Percentiles rank a stretch among this genome's conserved stretches.
phyloP scores from a whole-genome alignment of 2,329 filamentous ascomycete species.

The Xylariomycetidae sp. region DNA sequence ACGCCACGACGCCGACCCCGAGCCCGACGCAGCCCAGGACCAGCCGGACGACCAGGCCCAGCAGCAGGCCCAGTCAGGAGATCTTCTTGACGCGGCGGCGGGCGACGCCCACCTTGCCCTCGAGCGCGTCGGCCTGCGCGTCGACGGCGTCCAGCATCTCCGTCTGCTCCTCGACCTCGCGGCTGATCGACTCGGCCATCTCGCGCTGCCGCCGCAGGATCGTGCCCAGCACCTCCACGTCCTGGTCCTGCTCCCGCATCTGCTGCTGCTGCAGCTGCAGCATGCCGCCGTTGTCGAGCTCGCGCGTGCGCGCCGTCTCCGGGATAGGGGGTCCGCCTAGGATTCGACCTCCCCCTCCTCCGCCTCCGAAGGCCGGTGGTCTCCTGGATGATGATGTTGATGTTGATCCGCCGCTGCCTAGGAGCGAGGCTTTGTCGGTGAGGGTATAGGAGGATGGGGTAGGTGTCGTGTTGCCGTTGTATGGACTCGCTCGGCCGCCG shows the following conservation, averaged over 20 bases:
- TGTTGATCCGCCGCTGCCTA: constrained; percentile 33
- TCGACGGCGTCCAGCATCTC: constrained; percentile 64
- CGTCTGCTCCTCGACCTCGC: constrained; percentile 68
- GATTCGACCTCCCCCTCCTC: constrained; percentile 46
- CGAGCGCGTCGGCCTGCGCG: constrained; percentile 60
- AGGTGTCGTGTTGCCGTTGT: too few species aligned
- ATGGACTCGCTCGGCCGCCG: too few species aligned
- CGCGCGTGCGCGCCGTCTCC: constrained; percentile 72
- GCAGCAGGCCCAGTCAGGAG: constrained; percentile 30
- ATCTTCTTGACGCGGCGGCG: constrained; percentile 69
- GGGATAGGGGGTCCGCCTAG: constrained; percentile 68
- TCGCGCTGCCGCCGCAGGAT: constrained; percentile 70
- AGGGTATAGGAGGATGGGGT: too few species aligned
- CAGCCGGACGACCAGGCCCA: too few species aligned
- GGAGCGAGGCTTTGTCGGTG: constrained; percentile 47
- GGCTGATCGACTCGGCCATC: constrained; percentile 72
- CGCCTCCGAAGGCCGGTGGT: too few species aligned
- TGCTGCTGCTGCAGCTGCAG: constrained; percentile 69
- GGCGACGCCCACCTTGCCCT: constrained; percentile 67
- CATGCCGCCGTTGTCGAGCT: constrained; percentile 72
- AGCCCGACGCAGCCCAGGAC: too few species aligned
- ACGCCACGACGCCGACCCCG: too few species aligned
- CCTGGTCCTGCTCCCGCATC: constrained; percentile 70
- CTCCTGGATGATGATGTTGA: too few species aligned
- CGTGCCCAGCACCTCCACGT: constrained; percentile 62